A percentile compares a stretch with the other conserved stretches of the same genome.
Conservation (phyloP, 2,329 filamentous ascomycete species). For the Penicillium sclerotiorum region DNA sequence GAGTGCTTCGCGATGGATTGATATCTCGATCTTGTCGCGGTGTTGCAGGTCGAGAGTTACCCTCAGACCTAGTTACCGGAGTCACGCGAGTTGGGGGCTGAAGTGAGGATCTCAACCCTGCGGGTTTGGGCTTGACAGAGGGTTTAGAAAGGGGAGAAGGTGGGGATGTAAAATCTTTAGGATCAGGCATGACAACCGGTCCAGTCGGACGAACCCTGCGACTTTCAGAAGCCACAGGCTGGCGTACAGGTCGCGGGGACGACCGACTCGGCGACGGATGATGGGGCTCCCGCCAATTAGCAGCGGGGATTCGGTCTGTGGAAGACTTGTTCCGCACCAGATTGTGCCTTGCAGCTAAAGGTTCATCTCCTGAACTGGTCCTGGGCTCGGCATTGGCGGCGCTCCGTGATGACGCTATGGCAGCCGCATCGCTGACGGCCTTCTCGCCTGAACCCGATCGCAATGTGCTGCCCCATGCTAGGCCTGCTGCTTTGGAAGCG, state of each 20-base stretch:
- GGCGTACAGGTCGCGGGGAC: slow-evolving; percentile 17
- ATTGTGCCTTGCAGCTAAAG: slow-evolving; percentile 11
- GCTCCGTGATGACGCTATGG: slow-evolving; percentile 33
- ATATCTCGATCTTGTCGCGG: slow-evolving; percentile 17
- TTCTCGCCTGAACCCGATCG: slow-evolving; percentile 29
- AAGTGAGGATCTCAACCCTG: slow-evolving; percentile 31
- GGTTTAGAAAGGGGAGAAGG: slow-evolving; percentile 30
- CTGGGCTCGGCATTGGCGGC: slow-evolving; percentile 26
- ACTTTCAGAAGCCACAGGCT: slow-evolving; percentile 18
- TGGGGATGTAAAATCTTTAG: slow-evolving; percentile 23
- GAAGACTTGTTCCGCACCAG: slow-evolving; percentile 7
- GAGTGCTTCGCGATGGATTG: slow-evolving; percentile 15
- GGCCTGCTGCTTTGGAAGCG: slow-evolving; percentile 64
- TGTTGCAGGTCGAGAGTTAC: slow-evolving; percentile 15
- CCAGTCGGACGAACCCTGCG: slow-evolving; percentile 15
- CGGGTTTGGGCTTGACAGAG: slow-evolving; percentile 44
- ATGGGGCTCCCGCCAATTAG: slow-evolving; percentile 27
- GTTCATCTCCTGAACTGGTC: slow-evolving; percentile 29
- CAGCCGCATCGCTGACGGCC: slow-evolving; percentile 30
- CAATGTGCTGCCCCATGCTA: slow-evolving; percentile 58
- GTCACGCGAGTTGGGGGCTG: slow-evolving; percentile 19
- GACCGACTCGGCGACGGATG: slow-evolving; percentile 16
- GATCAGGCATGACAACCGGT: slow-evolving; percentile 22
- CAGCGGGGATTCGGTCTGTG: slow-evolving; percentile 21
- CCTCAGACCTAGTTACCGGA: slow-evolving; percentile 29